Conservation (phyloP, 2,329 filamentous ascomycete species). For the Capronia coronata region DNA sequence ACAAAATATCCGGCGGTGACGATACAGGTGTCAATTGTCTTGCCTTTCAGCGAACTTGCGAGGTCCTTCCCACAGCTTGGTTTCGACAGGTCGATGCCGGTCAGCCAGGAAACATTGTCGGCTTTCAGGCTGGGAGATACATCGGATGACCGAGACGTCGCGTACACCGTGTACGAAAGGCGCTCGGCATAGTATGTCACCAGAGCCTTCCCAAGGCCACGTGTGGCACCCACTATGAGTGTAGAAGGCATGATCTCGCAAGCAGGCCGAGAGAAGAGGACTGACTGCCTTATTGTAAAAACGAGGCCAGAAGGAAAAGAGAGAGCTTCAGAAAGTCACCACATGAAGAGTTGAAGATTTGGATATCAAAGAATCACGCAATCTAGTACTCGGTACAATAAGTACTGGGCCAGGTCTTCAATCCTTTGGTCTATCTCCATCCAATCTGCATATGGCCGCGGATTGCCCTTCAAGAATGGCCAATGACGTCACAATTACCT, state of each 20-base stretch:
- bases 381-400: neutral
- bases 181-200: conserved; percentile 51
- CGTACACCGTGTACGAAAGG: conserved; percentile 49
- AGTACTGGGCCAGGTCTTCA: too few relatives aligned
- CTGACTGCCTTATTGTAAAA: neutral
- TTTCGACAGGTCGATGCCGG: conserved; percentile 51
- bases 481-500: neutral
- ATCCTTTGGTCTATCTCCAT: too few relatives aligned
- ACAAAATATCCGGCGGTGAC: conserved; percentile 65
- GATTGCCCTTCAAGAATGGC: neutral
- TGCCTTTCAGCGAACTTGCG: conserved; percentile 32
- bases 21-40: conserved; percentile 47
- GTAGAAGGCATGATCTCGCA: conserved; percentile 30
- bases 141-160: conserved; percentile 49
- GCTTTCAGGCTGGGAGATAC: conserved; percentile 33
- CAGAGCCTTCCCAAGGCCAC: conserved; percentile 60
- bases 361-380: neutral
- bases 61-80: conserved; percentile 36
- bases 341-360: neutral
- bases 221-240: conserved; percentile 61
- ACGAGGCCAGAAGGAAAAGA: neutral
- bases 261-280: neutral
- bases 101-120: conserved; percentile 50
- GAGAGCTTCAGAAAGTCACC: neutral
- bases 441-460: too few relatives aligned